Evolutionary conservation across 1,284 basidiomycete genomes (phyloP).

Genomic region (Abortiporus biennis): DNA sequence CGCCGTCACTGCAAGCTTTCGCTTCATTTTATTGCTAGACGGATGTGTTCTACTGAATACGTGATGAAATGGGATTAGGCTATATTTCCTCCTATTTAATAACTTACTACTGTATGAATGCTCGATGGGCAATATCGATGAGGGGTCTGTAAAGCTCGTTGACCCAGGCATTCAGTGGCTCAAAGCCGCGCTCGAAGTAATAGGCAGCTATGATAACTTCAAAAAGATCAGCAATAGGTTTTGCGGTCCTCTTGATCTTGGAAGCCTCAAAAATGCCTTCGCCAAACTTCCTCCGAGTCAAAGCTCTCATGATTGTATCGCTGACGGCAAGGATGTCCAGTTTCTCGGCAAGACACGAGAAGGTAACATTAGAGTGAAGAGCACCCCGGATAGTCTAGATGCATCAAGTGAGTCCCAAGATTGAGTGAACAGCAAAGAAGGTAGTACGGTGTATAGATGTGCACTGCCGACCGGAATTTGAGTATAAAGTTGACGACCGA

Average conservation of each 20-base stretch:
- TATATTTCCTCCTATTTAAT: too few relatives aligned
- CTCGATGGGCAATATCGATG: slow-evolving; percentile 5
- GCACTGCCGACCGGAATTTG: slow-evolving; percentile 22
- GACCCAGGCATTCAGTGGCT: slow-evolving; percentile 13
- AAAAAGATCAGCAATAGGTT: slow-evolving; percentile 26
- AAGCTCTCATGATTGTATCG: slow-evolving; percentile 15
- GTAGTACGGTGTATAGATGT: slow-evolving; percentile 25
- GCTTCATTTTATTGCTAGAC: too few relatives aligned
- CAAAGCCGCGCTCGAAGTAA: slow-evolving; percentile 16
- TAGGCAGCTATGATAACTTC: slow-evolving; percentile 24
- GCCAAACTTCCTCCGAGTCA: slow-evolving; percentile 20
- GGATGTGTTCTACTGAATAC: too few relatives aligned
- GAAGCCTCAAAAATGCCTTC: slow-evolving; percentile 15
- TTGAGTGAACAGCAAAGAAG: neutral
- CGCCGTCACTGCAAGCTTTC: too few relatives aligned
- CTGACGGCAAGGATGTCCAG: slow-evolving; percentile 24
- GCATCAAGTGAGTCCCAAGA: neutral
- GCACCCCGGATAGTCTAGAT: slow-evolving; percentile 17
- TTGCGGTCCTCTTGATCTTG: slow-evolving; percentile 16
- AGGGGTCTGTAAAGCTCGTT: slow-evolving; percentile 11
- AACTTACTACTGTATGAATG: neutral
- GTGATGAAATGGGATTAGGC: too few relatives aligned
- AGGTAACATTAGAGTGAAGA: slow-evolving; percentile 24
- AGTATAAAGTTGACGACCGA: slow-evolving; percentile 22
- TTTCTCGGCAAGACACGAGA: slow-evolving; percentile 26